Conservation (phyloP, 78 protist species). For the Guillardia theta region DNA sequence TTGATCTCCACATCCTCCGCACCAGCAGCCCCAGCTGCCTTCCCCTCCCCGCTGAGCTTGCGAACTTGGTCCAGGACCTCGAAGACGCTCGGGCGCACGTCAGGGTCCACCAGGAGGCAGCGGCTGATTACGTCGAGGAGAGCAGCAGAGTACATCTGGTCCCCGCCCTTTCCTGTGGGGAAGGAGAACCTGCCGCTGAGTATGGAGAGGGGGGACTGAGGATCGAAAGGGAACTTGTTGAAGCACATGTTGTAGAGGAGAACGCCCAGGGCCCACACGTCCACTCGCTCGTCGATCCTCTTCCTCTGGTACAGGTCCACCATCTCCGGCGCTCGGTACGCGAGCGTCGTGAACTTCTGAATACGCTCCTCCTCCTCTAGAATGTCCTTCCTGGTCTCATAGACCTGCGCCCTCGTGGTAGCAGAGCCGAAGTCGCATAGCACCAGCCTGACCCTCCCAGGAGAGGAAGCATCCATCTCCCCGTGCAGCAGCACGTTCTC, state of each 20-base stretch:
- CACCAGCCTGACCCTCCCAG: too few species aligned
- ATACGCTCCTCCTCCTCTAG: conserved; percentile 34
- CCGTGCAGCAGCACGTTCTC: conserved; percentile 35
- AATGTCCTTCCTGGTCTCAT: background rate
- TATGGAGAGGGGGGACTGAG: background rate
- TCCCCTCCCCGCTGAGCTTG: too few species aligned
- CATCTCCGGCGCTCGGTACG: conserved; percentile 52
- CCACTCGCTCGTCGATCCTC: background rate
- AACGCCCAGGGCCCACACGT: background rate
- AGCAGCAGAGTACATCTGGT: too few species aligned
- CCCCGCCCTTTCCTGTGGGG: too few species aligned
- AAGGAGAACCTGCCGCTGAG: background rate
- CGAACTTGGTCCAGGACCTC: too few species aligned
- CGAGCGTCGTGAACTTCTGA: background rate
- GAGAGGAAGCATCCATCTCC: too few species aligned
- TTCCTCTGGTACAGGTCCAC: background rate
- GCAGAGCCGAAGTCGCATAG: conserved; percentile 43
- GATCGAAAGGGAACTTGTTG: background rate
- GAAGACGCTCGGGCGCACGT: too few species aligned
- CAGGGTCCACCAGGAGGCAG: too few species aligned
- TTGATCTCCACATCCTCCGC: too few species aligned
- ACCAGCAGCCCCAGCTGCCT: too few species aligned
- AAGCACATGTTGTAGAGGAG: background rate
- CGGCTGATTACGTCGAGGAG: too few species aligned
- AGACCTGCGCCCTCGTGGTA: background rate